These are phyloP conservation scores for Diospyros lotus DNA, from an alignment of 148 eudicot species.

Conservation along the genomic window DNA sequence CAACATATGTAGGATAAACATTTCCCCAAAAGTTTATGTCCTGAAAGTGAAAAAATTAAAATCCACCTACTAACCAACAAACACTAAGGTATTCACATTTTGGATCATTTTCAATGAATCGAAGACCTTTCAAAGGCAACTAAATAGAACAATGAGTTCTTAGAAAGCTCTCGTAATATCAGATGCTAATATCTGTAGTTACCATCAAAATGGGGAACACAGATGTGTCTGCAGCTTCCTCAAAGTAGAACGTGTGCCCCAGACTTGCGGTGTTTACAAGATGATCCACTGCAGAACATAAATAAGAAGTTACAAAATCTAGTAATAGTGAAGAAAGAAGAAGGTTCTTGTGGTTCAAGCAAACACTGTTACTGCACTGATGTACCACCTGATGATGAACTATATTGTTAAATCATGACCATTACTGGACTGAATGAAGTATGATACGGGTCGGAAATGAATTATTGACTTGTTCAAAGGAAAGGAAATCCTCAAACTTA, in stretches of 20 bases:
- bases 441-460: too few relatives aligned
- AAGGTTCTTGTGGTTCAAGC: not conserved
- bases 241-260: slow-evolving; percentile 82
- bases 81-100: too few relatives aligned
- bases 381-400: too few relatives aligned
- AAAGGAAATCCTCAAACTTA: too few relatives aligned
- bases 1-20: slow-evolving; percentile 82
- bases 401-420: too few relatives aligned
- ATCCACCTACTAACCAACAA: not conserved
- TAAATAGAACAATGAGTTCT: not conserved
- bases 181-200: not conserved
- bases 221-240: slow-evolving; percentile 72
- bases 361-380: too few relatives aligned
- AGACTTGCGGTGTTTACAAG: slow-evolving; percentile 84
- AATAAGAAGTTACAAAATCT: not conserved
- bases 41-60: slow-evolving; percentile 18
- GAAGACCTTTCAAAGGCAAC: not conserved
- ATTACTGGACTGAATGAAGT: too few relatives aligned
- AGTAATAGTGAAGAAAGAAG: not conserved
- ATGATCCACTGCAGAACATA: slow-evolving; percentile 72
- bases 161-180: not conserved
- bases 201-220: slow-evolving; percentile 85
- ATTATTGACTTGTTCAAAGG: too few relatives aligned
- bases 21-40: slow-evolving; percentile 98
- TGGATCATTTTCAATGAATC: too few relatives aligned